A percentile compares a stretch with the other conserved stretches of the same genome.
phyloP scores from a whole-genome alignment of 2,329 filamentous ascomycete genomes.

The Ophiostoma ips region DNA sequence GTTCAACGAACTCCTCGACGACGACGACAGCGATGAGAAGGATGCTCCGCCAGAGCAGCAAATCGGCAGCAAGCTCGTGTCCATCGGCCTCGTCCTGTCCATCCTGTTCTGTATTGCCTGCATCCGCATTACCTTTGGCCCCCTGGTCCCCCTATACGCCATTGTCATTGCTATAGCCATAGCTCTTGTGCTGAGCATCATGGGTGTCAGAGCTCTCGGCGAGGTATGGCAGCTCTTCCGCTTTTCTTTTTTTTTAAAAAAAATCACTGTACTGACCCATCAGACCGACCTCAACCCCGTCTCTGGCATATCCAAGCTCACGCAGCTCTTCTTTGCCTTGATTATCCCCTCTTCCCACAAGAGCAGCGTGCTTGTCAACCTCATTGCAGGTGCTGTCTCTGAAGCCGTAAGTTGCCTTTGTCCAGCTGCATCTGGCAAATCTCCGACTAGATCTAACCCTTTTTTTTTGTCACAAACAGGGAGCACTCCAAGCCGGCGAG shows the following conservation, averaged over 20 bases:
- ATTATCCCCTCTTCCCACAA: constrained; percentile 69
- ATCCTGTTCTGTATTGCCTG: constrained; percentile 67
- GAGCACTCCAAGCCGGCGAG: constrained; percentile 88
- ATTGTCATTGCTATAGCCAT: constrained; percentile 70
- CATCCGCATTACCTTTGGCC: constrained; percentile 70
- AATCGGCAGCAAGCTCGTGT: constrained; percentile 56
- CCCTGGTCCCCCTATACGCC: constrained; percentile 61
- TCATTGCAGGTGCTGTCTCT: constrained; percentile 74
- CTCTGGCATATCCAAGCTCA: constrained; percentile 90
- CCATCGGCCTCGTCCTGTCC: constrained; percentile 62
- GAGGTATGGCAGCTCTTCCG: constrained; percentile 28
- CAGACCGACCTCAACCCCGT: constrained; percentile 87
- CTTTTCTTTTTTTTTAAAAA: background rate
- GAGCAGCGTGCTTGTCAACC: constrained; percentile 85
- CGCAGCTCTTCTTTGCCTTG: constrained; percentile 86
- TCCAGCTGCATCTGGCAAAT: constrained; percentile 43
- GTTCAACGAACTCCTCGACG: background rate
- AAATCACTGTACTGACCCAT: background rate
- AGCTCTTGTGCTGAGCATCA: constrained; percentile 64
- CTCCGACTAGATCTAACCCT: constrained; percentile 25
- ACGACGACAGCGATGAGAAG: constrained; percentile 29
- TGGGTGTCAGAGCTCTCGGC: constrained; percentile 54
- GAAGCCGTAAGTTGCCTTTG: constrained; percentile 15
- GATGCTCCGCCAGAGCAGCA: constrained; percentile 79
- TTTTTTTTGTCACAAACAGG: too few relatives aligned